Base-by-base conservation (phyloP, 1,284 basidiomycete species). In the Puccinia sorghi region DNA sequence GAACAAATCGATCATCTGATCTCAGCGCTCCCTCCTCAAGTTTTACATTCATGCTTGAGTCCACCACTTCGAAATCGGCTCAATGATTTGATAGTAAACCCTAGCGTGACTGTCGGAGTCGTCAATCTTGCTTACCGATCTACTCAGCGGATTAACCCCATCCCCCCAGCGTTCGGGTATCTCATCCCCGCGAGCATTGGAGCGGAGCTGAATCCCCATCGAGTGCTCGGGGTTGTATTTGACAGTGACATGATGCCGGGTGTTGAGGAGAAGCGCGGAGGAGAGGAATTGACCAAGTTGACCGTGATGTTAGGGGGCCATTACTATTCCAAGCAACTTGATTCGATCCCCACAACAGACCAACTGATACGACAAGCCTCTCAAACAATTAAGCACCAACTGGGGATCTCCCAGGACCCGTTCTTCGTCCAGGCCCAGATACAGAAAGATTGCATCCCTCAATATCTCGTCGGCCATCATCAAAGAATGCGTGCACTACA, bases 301-400 rank as follows among this genome's bases (percentile, higher is more conserved):
- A 95, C 95, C 0, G 89, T 94, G 71, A 97, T 99, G 93, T 86
- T 94, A 52, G 94, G 95, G 15, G 94, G 94, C 0, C 92, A 92
- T 0, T 89, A 91, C 84, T 87, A 87, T 83, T 79, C 81, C 37
- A 80, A 80, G 37, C 27, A 15, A 7, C n/a, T 83, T 87, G 2
- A 84, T 86, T 4, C 85, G 85, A 80, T 80, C 79, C 1, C 81
- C 81, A 13, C 61, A 61, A 25, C 61, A 66, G 80, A 81, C 1
- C 71, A 70, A 7, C 75, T 80, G 56, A 79, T 80, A 22, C 4
- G n/a, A 25, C 81, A 70, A 25, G 85, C 87, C 25, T 82, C 88
- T 17, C 83, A 84, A 5, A 86, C 86, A 11, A 83, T 90, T 15
- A 84, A 88, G 13, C 83, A 84, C 20, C 86, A 90, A 69, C 88